Evolutionary conservation across 2,329 filamentous ascomycete genomes (phyloP), one percentile per base, ranked within the genome.

Genomic region (Elsinoe arachidis): DNA sequence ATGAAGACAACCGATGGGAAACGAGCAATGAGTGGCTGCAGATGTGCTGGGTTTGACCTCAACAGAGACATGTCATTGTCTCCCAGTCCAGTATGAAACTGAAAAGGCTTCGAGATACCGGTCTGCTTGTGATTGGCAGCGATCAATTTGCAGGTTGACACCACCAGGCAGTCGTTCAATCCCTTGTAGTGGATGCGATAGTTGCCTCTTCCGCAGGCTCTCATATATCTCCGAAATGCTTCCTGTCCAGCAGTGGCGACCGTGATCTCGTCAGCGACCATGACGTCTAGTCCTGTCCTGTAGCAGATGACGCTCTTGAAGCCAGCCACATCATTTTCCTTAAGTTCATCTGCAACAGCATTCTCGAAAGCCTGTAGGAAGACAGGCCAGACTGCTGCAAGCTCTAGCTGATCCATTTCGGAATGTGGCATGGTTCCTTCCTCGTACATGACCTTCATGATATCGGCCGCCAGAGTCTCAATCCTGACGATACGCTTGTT

Each of bases 241-340:
- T 63, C 55, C 7, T 68, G 61, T n/a, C 66, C 67, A 34, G 58
- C 63, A n/a, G 67, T 63, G 1, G 64, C 61, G 35, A 68, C 62
- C 15, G 69, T 64, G 11, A 66, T 74, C 1, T 75, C 73, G 1
- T 76, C 68, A 55, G 78, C 72, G 6, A 77, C 67, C n/a, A 79
- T 72, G 14, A 92, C 75, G 38, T 81, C 80, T 5, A 91, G 75
- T 0, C 89, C 89, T 0, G 84, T 88, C 12, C 88, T 80, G 68
- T 93, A 93, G 71, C 88, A 92, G 57, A 95, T 82, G 51, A 91
- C 83, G 1, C 84, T 88, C 70, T 95, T 93, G 78, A 95, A 95
- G 1, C 81, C 89, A 1, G 82, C 87, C 1, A 95, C 84, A 15
- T 84, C 78, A 0, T 80, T 73, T 65, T 93, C 84, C 0, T 76